Percentiles rank a stretch among this genome's conserved stretches.
Conservation (phyloP, 305 asterid genomes). For the Fraxinus sp. region DNA sequence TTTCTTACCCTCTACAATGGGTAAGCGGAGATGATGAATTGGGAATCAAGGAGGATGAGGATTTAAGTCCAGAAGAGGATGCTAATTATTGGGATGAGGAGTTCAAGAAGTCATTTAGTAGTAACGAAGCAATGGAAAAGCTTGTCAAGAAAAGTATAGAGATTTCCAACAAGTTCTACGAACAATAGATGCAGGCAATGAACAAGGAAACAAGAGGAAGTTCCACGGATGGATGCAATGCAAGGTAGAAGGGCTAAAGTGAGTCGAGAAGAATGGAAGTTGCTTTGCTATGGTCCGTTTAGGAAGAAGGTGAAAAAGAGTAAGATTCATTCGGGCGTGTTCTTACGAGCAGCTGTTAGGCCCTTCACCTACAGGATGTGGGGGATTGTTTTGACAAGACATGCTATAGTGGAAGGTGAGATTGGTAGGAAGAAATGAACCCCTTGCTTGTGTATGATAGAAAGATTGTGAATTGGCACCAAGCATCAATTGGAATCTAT, state of each 20-base stretch:
- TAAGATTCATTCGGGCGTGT: constrained; percentile 67
- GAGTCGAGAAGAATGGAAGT: constrained; percentile 61
- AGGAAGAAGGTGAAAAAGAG: constrained; percentile 67
- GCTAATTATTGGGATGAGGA: constrained; percentile 72
- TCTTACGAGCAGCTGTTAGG: constrained; percentile 79
- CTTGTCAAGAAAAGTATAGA: constrained; percentile 43
- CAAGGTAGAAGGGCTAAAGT: no score
- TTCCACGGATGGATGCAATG: no score
- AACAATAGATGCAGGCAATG: no score
- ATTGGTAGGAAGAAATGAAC: constrained; percentile 52
- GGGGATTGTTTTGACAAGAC: constrained; percentile 82
- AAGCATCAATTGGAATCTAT: neutral
- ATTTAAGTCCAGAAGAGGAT: constrained; percentile 52
- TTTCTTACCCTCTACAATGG: no score
- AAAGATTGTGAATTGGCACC: neutral
- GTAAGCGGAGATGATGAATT: constrained; percentile 45
- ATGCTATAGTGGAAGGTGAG: constrained; percentile 81
- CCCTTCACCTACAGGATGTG: constrained; percentile 82
- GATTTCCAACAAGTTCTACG: no score
- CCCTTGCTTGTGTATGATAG: neutral
- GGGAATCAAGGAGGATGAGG: constrained; percentile 51
- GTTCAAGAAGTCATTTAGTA: constrained; percentile 70
- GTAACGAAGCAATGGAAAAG: constrained; percentile 83
- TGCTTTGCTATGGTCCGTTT: constrained; percentile 65
- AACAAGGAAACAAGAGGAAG: no score